These are phyloP conservation scores for Phytopythium mirpurense DNA, from an alignment of 352 stramenopile genomes.

Conservation along the genomic window DNA sequence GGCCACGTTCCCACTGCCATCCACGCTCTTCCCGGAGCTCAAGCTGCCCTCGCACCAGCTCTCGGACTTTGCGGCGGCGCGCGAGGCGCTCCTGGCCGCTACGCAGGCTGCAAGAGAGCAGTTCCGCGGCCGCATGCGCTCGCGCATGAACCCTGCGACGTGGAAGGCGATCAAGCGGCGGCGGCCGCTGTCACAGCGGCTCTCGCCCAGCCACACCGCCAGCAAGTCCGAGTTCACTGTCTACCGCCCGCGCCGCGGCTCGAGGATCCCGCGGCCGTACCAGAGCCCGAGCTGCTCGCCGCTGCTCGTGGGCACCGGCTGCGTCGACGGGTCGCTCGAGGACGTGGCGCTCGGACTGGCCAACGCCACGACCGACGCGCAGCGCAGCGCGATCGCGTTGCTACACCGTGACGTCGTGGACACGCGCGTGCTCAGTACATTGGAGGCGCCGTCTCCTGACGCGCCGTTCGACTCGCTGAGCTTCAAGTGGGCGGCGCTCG, in stretches of 20 bases:
- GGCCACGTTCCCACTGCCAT: conserved; percentile 20
- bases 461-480: conserved; percentile 20
- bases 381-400: conserved; percentile 23
- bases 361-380: conserved; percentile 19
- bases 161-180: conserved; percentile 22
- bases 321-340: conserved; percentile 20
- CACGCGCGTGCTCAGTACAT: conserved; percentile 19
- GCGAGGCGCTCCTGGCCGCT: conserved; percentile 18
- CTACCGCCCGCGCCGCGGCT: conserved; percentile 19
- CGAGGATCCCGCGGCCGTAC: not conserved
- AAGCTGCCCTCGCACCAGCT: conserved; percentile 25
- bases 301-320: conserved; percentile 25
- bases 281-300: conserved; percentile 14
- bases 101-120: conserved; percentile 22
- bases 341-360: conserved; percentile 33
- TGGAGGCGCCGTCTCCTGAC: conserved; percentile 21
- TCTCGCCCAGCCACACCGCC: conserved; percentile 16
- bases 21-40: conserved; percentile 30
- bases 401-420: conserved; percentile 24
- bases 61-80: conserved; percentile 27
- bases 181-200: conserved; percentile 4
- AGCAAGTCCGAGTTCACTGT: conserved; percentile 21
- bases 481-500: conserved; percentile 31
- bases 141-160: conserved; percentile 13
- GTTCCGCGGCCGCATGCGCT: conserved; percentile 14